Evolutionary conservation across 2,329 filamentous ascomycete genomes (phyloP).

Genomic region (Zalaria obscura): DNA sequence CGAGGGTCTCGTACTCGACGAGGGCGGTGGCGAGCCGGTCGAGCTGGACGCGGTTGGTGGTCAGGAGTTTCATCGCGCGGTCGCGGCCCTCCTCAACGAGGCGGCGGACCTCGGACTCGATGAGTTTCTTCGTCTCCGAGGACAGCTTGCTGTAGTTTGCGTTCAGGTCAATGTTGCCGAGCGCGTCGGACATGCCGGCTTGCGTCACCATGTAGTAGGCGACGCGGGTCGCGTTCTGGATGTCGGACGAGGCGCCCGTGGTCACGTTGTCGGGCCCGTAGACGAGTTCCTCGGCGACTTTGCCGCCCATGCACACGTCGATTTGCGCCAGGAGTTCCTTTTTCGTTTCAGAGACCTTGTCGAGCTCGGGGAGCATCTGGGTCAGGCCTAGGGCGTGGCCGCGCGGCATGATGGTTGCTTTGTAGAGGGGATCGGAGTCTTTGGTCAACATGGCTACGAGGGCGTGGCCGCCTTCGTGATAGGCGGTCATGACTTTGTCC

Average conservation of each 20-base stretch:
- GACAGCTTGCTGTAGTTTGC: slow-evolving; percentile 71
- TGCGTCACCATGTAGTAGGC: slow-evolving; percentile 81
- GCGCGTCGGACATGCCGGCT: slow-evolving; percentile 74
- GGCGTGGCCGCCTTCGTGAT: slow-evolving; percentile 91
- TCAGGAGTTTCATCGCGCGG: slow-evolving; percentile 58
- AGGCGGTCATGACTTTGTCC: slow-evolving; percentile 91
- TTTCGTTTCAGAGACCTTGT: slow-evolving; percentile 81
- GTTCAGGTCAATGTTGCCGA: slow-evolving; percentile 82
- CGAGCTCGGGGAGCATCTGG: slow-evolving; percentile 75
- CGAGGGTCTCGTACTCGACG: slow-evolving; percentile 86
- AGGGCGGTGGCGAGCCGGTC: slow-evolving; percentile 79
- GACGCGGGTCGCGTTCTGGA: slow-evolving; percentile 64
- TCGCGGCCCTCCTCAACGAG: slow-evolving; percentile 69
- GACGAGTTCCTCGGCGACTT: slow-evolving; percentile 80
- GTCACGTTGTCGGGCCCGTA: slow-evolving; percentile 88
- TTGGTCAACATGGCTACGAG: slow-evolving; percentile 76
- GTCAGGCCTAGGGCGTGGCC: slow-evolving; percentile 79
- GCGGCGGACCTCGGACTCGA: slow-evolving; percentile 78
- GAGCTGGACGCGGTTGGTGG: slow-evolving; percentile 65
- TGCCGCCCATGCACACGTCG: slow-evolving; percentile 70
- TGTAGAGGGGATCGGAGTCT: slow-evolving; percentile 69
- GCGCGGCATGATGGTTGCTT: slow-evolving; percentile 90
- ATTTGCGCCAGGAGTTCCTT: slow-evolving; percentile 70
- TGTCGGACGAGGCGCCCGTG: slow-evolving; percentile 72
- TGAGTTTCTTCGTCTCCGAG: slow-evolving; percentile 69